Base-by-base conservation (phyloP, 176 grass and related monocot species). In the Echinochloa phyllopogon region DNA sequence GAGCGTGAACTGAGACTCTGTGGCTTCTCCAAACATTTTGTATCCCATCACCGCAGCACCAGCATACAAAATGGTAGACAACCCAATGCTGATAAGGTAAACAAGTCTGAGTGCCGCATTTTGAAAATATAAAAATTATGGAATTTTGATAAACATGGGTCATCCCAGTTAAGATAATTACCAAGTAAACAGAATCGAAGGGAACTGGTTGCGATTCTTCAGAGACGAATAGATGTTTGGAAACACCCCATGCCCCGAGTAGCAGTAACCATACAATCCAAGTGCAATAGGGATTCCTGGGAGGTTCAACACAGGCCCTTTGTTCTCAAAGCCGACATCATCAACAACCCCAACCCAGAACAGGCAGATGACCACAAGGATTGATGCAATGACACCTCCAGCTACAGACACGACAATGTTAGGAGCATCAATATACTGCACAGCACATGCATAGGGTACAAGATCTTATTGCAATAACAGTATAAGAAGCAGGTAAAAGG, bases 151-250 rank as follows among this genome's bases (percentile, higher is more conserved):
- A 45, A 71, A 43, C 42, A 44, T 71, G 21, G 41, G n/a, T 47
- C 68, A 71, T 71, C 68, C 4, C 5, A 0, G 41, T 71, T 49
- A 82, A 29, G 52, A 5, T 63, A 72, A 75, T 90, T 91, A 95
- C 96, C 96, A 90, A 27, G 89, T 74, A 69, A 92, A 82, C 21
- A 98, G 77, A 80, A 98, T 58, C 3, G 83, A 83, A n/a, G 93
- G 83, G 20, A 91, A 95, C 13, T 98, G 91, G 37, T 84, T 88
- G 62, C 85, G 86, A 50, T 95, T 95, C 85, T 92, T 98, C 37
- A 95, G 79, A 71, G 96, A 98, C 25, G 93, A 92, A 75, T 98
- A 98, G 48, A 98, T 98, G 80, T 98, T 98, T 25, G 96, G 96
- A 74, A 98, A 98, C 29, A 98, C 89, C 39, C 93, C 96, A 42